Evolutionary conservation across 2,329 filamentous ascomycete genomes (phyloP).

Genomic region (Leptographium galeiforme): DNA sequence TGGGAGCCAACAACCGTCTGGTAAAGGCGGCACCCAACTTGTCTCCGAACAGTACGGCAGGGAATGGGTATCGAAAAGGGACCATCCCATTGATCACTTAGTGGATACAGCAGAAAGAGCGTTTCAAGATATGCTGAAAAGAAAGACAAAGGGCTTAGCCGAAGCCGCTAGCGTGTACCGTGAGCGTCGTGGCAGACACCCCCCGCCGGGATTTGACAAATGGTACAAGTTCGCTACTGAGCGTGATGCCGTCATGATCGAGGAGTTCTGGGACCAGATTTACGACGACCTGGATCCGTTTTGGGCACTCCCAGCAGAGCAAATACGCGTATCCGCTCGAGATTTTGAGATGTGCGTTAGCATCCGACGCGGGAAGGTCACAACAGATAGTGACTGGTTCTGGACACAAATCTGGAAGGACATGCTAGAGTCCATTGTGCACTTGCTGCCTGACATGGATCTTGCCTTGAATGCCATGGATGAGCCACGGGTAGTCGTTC

Average conservation of each 20-base stretch:
- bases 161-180: conserved; percentile 43
- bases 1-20: background rate
- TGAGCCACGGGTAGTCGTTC: conserved; percentile 49
- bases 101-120: conserved; percentile 30
- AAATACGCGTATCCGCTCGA: conserved; percentile 36
- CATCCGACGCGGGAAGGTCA: conserved; percentile 38
- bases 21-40: too few relatives aligned
- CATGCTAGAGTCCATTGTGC: conserved; percentile 37
- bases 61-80: conserved; percentile 5
- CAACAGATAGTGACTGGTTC: conserved; percentile 39
- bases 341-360: conserved; percentile 50
- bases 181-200: conserved; percentile 41
- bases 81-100: conserved; percentile 37
- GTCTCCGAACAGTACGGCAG: background rate
- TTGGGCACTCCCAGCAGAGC: conserved; percentile 32
- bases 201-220: conserved; percentile 48
- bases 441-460: conserved; percentile 52
- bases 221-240: conserved; percentile 43
- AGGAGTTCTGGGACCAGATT: conserved; percentile 52
- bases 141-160: conserved; percentile 33
- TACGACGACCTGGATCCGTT: conserved; percentile 49
- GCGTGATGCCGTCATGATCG: conserved; percentile 41
- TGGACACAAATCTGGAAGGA: conserved; percentile 44
- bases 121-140: conserved; percentile 27
- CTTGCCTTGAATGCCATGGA: conserved; percentile 55